These are phyloP conservation scores for Globisporangium nagaii DNA, from an alignment of 352 stramenopile genomes.

Conservation along the genomic window DNA sequence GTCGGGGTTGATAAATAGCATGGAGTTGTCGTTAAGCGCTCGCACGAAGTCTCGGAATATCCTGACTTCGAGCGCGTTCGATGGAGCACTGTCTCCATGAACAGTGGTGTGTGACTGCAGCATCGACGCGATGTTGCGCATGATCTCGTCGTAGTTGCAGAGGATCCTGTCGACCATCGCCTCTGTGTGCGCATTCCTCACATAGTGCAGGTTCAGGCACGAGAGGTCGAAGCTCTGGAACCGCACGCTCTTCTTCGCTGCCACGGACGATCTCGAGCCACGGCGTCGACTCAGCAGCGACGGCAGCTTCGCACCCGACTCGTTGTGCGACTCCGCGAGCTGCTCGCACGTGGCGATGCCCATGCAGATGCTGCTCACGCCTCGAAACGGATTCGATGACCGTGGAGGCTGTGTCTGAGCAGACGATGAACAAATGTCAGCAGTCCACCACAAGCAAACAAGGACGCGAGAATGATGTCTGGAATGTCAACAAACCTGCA, in stretches of 20 bases:
- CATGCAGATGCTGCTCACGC: conserved; percentile 22
- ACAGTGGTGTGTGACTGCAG: not conserved
- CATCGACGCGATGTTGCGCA: conserved; percentile 26
- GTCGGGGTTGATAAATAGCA: conserved; percentile 10
- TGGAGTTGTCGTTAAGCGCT: conserved; percentile 6
- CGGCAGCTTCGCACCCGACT: conserved; percentile 9
- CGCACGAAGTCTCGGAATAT: conserved; percentile 16
- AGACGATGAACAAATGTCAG: not conserved
- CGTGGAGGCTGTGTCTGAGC: not conserved
- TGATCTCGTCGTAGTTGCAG: conserved; percentile 28
- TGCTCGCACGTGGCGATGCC: conserved; percentile 35
- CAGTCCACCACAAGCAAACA: not conserved
- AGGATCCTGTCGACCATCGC: conserved; percentile 42
- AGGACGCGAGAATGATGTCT: not conserved
- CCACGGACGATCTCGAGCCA: conserved; percentile 3
- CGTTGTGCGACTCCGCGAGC: conserved; percentile 23
- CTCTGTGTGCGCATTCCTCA: conserved; percentile 34
- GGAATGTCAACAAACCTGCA: conserved; percentile 1
- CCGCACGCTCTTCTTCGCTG: conserved; percentile 33
- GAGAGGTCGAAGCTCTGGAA: conserved; percentile 69
- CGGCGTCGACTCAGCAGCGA: conserved; percentile 10
- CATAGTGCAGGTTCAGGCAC: conserved; percentile 52
- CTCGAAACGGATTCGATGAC: conserved; percentile 14
- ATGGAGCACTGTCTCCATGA: not conserved
- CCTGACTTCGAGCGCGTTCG: not conserved